Conservation (phyloP, 768 basidiomycete species). For the Pleurotus eryngii region DNA sequence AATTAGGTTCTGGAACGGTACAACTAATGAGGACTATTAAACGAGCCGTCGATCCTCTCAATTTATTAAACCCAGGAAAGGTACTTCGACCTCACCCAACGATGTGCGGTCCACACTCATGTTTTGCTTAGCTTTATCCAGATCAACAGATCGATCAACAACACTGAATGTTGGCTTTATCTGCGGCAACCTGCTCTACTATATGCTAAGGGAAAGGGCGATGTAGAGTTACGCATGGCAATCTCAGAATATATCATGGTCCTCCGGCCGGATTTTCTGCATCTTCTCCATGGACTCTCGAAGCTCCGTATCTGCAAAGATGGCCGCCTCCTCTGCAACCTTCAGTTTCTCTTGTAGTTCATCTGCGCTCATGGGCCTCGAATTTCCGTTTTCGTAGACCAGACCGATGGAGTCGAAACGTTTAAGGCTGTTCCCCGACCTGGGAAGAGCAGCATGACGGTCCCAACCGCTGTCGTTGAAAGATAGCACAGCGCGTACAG, state of each 20-base stretch:
- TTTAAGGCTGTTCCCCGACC: constrained; percentile 61
- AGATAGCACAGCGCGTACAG: constrained; percentile 75
- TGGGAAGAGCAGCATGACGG: constrained; percentile 61
- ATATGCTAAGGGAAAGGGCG: background rate
- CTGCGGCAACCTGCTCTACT: background rate
- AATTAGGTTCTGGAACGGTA: constrained; percentile 81
- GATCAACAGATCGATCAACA: background rate
- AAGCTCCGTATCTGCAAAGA: constrained; percentile 72
- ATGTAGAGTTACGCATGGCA: background rate
- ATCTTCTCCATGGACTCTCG: constrained; percentile 72
- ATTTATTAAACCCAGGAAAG: constrained; percentile 88
- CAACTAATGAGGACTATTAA: constrained; percentile 87
- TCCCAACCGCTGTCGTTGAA: constrained; percentile 90
- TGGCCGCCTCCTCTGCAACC: constrained; percentile 68
- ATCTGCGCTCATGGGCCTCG: constrained; percentile 56
- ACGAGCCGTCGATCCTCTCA: constrained; percentile 69
- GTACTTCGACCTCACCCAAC: constrained; percentile 17
- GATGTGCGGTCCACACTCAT: too few relatives aligned
- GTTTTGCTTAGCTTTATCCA: background rate
- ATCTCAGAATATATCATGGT: constrained; percentile 18
- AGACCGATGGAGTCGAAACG: constrained; percentile 68
- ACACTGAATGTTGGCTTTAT: background rate
- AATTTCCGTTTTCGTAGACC: constrained; percentile 43
- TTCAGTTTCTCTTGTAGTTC: constrained; percentile 74
- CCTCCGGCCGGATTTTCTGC: constrained; percentile 50